Conservation (phyloP, 2,329 filamentous ascomycete genomes). For the Talaromyces amestolkiae region DNA sequence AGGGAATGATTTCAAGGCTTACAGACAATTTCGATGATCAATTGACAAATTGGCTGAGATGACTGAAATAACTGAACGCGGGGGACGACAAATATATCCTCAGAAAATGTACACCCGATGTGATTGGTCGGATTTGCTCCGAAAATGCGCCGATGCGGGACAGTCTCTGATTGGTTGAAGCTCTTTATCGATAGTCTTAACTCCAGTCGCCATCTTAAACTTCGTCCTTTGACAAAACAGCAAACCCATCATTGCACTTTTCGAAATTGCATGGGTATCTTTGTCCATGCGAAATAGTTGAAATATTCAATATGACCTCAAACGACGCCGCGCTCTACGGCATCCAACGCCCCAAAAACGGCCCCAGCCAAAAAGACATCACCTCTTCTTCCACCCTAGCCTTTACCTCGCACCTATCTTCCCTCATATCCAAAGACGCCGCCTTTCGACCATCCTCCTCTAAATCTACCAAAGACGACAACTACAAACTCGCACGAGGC, state of each 20-base stretch:
- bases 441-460: slow-evolving; percentile 29
- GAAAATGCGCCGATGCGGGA: neutral
- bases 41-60: neutral
- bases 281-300: neutral
- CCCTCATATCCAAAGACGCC: slow-evolving; percentile 64
- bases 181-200: slow-evolving; percentile 3
- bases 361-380: slow-evolving; percentile 60
- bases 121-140: slow-evolving; percentile 5
- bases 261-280: neutral
- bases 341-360: slow-evolving; percentile 65
- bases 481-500: slow-evolving; percentile 40
- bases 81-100: neutral
- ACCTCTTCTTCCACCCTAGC: slow-evolving; percentile 70
- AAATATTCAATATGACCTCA: slow-evolving; percentile 52
- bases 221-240: neutral
- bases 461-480: neutral
- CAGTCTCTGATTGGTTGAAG: slow-evolving; percentile 13
- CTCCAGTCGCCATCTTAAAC: neutral
- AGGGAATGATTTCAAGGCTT: neutral
- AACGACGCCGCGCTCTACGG: slow-evolving; percentile 68
- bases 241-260: neutral
- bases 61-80: neutral
- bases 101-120: neutral
- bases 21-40: neutral
- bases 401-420: slow-evolving; percentile 84